Base-by-base conservation (phyloP, 768 basidiomycete genomes). In the Asterophora lycoperdoides region DNA sequence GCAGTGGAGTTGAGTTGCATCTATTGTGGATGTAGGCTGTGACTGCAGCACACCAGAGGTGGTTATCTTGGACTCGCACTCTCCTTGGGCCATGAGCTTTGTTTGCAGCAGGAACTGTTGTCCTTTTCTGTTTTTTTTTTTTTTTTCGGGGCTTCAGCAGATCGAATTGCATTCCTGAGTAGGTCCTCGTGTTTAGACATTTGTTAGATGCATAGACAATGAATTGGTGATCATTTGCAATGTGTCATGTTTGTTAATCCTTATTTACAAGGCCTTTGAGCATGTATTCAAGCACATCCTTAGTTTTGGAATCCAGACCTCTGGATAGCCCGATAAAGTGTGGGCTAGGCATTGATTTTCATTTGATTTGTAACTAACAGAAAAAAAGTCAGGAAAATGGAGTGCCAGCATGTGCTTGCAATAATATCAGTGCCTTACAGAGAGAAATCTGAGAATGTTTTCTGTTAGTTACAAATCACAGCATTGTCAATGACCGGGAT, bases 381-480 rank as follows among this genome's bases (percentile, higher is more conserved):
- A n/a, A n/a, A n/a, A n/a, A n/a, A n/a, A n/a, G n/a, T n/a, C 2
- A 10, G 45, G 19, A 17, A 37, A 36, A 13, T 14, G 15, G 4
- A n/a, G 26, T 10, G 23, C 30, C n/a, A 18, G 26, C 4, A 19
- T 18, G 43, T 8, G 8, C 38, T 35, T 3, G 28, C 13, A 39
- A 39, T 32, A 9, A 33, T 23, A 10, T 30, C 10, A 23, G 15
- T 26, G 28, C 28, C 4, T 23, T 11, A 23, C 20, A n/a, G 5
- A 6, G 10, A 2, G 10, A 26, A 15, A 5, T 41, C 28, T 18
- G 2, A 7, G 2, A 5, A 7, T 41, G 10, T 41, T 41, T 29
- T 41, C n/a, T 15, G 40, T 41, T 41, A 26, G 20, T 41, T 41
- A 41, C 40, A 41, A 41, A 41, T 41, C 11, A 41, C n/a, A n/a